Conservation (phyloP, 371 early-diverging fungal genomes). For the Gilbertella persicaria region DNA sequence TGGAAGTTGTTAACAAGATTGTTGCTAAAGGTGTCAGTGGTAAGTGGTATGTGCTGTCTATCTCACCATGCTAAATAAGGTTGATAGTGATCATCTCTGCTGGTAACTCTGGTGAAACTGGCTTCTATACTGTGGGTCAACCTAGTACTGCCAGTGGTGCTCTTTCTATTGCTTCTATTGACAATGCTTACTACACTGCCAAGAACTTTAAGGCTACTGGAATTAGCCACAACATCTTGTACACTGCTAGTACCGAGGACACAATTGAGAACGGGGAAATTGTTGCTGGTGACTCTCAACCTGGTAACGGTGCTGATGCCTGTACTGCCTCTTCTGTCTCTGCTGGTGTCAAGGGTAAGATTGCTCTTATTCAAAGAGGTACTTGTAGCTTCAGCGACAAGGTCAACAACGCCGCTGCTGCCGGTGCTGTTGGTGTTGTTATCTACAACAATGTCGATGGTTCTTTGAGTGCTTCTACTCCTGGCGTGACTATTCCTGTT, state of each 20-base stretch:
- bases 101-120: not conserved
- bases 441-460: constrained; percentile 40
- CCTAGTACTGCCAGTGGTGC: not conserved
- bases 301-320: not conserved
- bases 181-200: not conserved
- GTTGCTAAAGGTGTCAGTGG: constrained; percentile 23
- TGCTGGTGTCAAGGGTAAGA: constrained; percentile 31
- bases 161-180: not conserved
- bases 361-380: constrained; percentile 56
- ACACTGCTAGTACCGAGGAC: constrained; percentile 1
- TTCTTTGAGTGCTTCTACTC: constrained; percentile 9
- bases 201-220: not conserved
- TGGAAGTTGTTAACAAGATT: constrained; percentile 2
- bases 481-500: constrained; percentile 15
- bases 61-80: not conserved
- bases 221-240: not conserved
- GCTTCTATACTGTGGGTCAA: not conserved
- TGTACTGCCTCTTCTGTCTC: constrained; percentile 17
- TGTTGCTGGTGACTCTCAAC: constrained; percentile 1
- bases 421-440: constrained; percentile 49
- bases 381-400: constrained; percentile 56
- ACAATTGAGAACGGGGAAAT: constrained; percentile 2
- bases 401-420: constrained; percentile 36
- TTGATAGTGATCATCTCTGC: constrained; percentile 16
- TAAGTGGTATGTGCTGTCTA: not conserved